A percentile compares a stretch with the other conserved stretches of the same genome.
Evolutionary conservation across 148 eudicot genomes (phyloP).

Genomic region (Drosera capensis): DNA sequence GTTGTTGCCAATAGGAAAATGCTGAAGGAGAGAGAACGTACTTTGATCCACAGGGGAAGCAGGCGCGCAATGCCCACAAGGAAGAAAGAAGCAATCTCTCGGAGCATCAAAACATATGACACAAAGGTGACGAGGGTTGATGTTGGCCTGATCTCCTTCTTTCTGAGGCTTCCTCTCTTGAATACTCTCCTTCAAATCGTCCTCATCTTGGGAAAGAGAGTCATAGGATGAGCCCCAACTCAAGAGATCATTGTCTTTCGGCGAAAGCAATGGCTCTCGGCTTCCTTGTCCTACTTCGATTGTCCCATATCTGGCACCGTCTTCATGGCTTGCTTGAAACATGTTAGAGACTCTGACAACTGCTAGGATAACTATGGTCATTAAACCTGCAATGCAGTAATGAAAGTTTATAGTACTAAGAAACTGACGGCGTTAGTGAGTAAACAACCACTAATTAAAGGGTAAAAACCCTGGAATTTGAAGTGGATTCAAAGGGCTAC

Average conservation of each 20-base stretch:
- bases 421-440: too few species aligned
- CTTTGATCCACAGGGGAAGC: conserved; percentile 57
- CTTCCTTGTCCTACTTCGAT: conserved; percentile 10
- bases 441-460: too few species aligned
- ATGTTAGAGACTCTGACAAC: conserved; percentile 17
- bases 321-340: conserved; percentile 5
- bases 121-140: conserved; percentile 19
- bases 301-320: conserved; percentile 8
- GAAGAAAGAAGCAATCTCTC: conserved; percentile 48
- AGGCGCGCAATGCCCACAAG: conserved; percentile 57
- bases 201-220: conserved; percentile 35
- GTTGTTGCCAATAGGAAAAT: not conserved
- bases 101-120: conserved; percentile 43
- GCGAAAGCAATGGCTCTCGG: conserved; percentile 35
- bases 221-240: conserved; percentile 51
- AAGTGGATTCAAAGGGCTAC: not conserved
- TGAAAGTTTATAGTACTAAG: too few species aligned
- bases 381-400: conserved; percentile 16
- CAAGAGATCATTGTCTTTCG: conserved; percentile 25
- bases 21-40: conserved; percentile 5
- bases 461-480: too few species aligned
- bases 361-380: conserved; percentile 16
- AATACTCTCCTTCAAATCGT: conserved; percentile 20
- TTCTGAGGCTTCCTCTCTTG: conserved; percentile 13
- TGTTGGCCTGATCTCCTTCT: conserved; percentile 19